These are phyloP conservation scores for Thermomyces lanuginosus DNA, from an alignment of 2,329 filamentous ascomycete genomes.

Conservation along the genomic window DNA sequence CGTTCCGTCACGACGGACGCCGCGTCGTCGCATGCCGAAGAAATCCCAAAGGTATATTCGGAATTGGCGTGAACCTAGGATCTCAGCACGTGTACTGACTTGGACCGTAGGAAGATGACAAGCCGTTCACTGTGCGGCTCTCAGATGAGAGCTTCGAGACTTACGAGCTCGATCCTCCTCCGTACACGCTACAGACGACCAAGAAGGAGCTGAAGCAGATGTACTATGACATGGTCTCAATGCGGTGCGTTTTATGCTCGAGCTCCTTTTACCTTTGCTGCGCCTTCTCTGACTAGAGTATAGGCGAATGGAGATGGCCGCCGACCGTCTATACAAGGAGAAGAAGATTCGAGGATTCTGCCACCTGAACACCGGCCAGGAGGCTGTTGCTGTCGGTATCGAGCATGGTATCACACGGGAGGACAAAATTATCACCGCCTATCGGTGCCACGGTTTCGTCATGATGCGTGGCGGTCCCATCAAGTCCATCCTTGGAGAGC, in stretches of 20 bases:
- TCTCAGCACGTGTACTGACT: slow-evolving; percentile 1
- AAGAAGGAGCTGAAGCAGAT: slow-evolving; percentile 98
- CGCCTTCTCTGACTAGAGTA: slow-evolving; percentile 5
- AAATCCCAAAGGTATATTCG: slow-evolving; percentile 45
- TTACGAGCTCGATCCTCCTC: slow-evolving; percentile 91
- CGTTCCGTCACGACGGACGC: slow-evolving; percentile 89
- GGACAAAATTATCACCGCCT: slow-evolving; percentile 93
- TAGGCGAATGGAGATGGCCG: slow-evolving; percentile 99
- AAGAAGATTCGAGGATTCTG: slow-evolving; percentile 99
- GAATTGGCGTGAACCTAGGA: not conserved
- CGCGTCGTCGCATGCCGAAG: slow-evolving; percentile 76
- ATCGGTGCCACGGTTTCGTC: slow-evolving; percentile 97
- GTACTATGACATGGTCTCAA: slow-evolving; percentile 93
- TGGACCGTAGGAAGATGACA: slow-evolving; percentile 61
- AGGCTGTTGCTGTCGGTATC: slow-evolving; percentile 92
- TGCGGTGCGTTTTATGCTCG: slow-evolving; percentile 59
- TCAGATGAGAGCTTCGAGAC: slow-evolving; percentile 99
- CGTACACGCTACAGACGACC: slow-evolving; percentile 81
- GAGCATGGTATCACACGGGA: slow-evolving; percentile 84
- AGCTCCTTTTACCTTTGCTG: slow-evolving; percentile 4
- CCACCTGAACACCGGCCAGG: slow-evolving; percentile 92
- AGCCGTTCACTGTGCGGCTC: slow-evolving; percentile 79
- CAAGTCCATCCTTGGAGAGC: slow-evolving; percentile 86
- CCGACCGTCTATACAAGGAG: slow-evolving; percentile 98
- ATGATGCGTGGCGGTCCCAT: slow-evolving; percentile 87